These are phyloP conservation scores for Candida tallmaniae DNA, from an alignment of 805 yeast species.

Conservation along the genomic window DNA sequence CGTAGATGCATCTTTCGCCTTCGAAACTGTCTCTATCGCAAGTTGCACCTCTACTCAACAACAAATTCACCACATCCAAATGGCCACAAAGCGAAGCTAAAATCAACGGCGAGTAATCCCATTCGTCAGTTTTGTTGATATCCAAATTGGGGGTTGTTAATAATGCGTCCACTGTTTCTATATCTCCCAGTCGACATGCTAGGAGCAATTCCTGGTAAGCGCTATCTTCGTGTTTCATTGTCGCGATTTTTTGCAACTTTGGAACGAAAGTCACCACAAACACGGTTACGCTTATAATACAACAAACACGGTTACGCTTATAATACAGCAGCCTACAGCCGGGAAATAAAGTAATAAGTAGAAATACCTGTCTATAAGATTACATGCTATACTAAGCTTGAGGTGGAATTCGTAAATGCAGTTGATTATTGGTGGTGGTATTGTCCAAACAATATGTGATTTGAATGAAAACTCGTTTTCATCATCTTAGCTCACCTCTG, in stretches of 20 bases:
- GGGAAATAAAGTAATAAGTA: too few species aligned
- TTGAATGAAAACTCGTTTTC: too few species aligned
- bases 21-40: conserved; percentile 81
- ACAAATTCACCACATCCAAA: conserved; percentile 52
- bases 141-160: conserved; percentile 39
- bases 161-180: conserved; percentile 56
- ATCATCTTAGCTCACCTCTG: not conserved
- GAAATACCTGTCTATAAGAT: too few species aligned
- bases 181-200: conserved; percentile 69
- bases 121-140: conserved; percentile 56
- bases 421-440: too few species aligned
- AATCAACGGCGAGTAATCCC: conserved; percentile 73
- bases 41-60: conserved; percentile 62
- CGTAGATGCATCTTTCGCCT: conserved; percentile 73
- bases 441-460: too few species aligned
- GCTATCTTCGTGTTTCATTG: conserved; percentile 1
- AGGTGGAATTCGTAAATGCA: too few species aligned
- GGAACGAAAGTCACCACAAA: too few species aligned
- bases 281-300: too few species aligned
- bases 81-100: conserved; percentile 77
- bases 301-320: too few species aligned
- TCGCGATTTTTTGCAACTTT: too few species aligned
- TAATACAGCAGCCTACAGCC: too few species aligned
- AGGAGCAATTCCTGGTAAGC: conserved; percentile 12
- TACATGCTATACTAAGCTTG: too few species aligned